A percentile compares a stretch with the other conserved stretches of the same genome.
Evolutionary conservation across 345 rosid genomes (phyloP).

Genomic region (Gossypium arboreum): DNA sequence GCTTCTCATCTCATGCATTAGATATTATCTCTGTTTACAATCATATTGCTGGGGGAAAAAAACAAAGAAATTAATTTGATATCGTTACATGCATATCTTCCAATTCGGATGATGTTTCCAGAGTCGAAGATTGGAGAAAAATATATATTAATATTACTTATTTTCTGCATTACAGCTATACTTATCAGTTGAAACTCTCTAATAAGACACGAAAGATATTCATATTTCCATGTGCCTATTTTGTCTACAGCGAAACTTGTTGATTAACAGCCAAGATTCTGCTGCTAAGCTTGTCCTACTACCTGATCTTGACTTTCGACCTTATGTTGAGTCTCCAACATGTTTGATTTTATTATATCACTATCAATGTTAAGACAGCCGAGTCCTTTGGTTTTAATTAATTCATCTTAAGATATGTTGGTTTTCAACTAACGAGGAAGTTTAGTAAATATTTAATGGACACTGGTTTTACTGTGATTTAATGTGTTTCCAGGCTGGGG

Average conservation of each 20-base stretch:
- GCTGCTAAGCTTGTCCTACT: background rate
- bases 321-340: background rate
- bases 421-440: background rate
- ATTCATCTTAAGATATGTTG: background rate
- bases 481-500: slow-evolving; percentile 48
- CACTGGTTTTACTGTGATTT: background rate
- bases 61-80: background rate
- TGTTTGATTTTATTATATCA: background rate
- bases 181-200: background rate
- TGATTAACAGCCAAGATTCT: background rate
- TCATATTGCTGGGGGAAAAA: background rate
- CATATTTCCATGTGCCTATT: slow-evolving; percentile 3
- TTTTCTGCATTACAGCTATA: slow-evolving; percentile 5
- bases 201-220: background rate
- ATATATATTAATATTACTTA: background rate
- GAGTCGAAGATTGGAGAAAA: background rate
- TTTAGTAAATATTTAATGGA: background rate
- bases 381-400: background rate
- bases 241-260: background rate
- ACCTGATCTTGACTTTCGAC: background rate
- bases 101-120: background rate
- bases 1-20: background rate
- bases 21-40: background rate
- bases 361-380: background rate
- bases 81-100: background rate